phyloP scores from a whole-genome alignment of 495 filamentous ascomycete genomes.

The Symbiotaphrina buchneri region DNA sequence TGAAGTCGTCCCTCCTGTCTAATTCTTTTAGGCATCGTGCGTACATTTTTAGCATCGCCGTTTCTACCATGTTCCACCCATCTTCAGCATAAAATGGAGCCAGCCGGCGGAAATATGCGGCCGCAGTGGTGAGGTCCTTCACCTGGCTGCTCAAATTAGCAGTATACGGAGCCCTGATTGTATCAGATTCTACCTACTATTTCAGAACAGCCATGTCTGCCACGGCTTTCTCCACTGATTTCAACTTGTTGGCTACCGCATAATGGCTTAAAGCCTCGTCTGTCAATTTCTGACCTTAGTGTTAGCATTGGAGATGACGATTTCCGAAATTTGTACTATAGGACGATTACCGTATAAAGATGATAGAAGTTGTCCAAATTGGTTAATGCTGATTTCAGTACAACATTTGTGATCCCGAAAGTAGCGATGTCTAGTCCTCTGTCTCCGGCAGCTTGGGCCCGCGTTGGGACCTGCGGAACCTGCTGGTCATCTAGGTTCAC shows the following conservation, averaged over 20 bases:
- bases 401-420: conserved; percentile 24
- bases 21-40: conserved; percentile 64
- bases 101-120: conserved; percentile 59
- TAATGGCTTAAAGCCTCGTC: conserved; percentile 28
- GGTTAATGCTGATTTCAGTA: conserved; percentile 13
- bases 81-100: conserved; percentile 63
- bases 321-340: no score
- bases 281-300: conserved; percentile 18
- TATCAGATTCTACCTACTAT: conserved; percentile 25
- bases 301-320: background rate
- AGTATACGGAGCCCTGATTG: conserved; percentile 1
- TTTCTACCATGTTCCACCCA: conserved; percentile 60
- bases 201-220: conserved; percentile 74
- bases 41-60: conserved; percentile 68
- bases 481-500: no score
- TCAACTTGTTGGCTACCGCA: conserved; percentile 47
- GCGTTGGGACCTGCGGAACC: no score
- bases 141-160: conserved; percentile 20
- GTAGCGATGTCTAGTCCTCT: no score
- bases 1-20: conserved; percentile 54
- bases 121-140: conserved; percentile 48
- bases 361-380: conserved; percentile 22
- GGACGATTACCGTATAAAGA: no score
- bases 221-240: conserved; percentile 53
- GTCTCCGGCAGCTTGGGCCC: no score